Percentiles rank a stretch among this genome's conserved stretches.
Evolutionary conservation across 2,329 filamentous ascomycete genomes (phyloP).

Genomic region (Penicillium aurantiogriseum): DNA sequence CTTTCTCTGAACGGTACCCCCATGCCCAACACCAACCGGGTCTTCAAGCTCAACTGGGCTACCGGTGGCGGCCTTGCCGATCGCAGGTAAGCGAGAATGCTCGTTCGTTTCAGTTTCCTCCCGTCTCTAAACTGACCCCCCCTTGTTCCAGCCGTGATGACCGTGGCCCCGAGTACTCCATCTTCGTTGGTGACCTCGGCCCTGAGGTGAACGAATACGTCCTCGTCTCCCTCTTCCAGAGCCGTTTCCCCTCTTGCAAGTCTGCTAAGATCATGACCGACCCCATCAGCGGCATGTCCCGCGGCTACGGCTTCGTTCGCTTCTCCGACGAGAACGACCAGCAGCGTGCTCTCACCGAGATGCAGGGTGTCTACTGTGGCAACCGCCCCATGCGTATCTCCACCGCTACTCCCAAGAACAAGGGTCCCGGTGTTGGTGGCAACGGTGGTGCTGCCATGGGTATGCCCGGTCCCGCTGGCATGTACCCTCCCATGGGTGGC

Average conservation of each 20-base stretch:
- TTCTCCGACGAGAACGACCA: constrained; percentile 95
- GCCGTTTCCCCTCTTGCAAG: constrained; percentile 95
- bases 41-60: constrained; percentile 99
- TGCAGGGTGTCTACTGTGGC: constrained; percentile 99
- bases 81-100: constrained; percentile 63
- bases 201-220: constrained; percentile 99
- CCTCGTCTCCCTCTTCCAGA: constrained; percentile 93
- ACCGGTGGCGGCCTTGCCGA: constrained; percentile 94
- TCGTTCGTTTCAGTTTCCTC: not conserved
- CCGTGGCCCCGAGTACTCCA: constrained; percentile 91
- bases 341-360: constrained; percentile 91
- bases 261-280: constrained; percentile 99
- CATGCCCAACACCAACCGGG: constrained; percentile 89
- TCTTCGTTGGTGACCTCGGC: constrained; percentile 96
- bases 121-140: not conserved
- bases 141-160: constrained; percentile 66
- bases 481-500: constrained; percentile 67
- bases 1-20: constrained; percentile 81
- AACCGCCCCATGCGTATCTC: constrained; percentile 99
- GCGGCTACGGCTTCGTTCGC: constrained; percentile 95
- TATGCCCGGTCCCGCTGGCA: constrained; percentile 58
- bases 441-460: constrained; percentile 48
- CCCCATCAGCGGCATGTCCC: constrained; percentile 94
- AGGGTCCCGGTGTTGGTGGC: constrained; percentile 55
- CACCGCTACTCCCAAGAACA: constrained; percentile 95